phyloP scores from a whole-genome alignment of 2,329 filamentous ascomycete species.

The Neospermospora avenae region DNA sequence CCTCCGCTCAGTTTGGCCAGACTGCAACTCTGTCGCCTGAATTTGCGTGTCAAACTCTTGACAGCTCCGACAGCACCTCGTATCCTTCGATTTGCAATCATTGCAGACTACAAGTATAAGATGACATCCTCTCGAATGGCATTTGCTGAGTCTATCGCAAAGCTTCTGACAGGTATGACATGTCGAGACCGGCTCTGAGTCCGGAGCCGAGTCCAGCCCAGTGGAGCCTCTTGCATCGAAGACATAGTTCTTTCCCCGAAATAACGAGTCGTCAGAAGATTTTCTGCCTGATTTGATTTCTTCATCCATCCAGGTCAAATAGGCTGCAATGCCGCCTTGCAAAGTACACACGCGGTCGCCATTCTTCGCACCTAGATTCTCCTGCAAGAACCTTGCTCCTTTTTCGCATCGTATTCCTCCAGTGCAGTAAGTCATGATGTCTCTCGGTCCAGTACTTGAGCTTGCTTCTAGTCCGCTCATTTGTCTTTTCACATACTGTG shows the following conservation, averaged over 20 bases:
- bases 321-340: slow-evolving; percentile 34
- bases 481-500: slow-evolving; percentile 31
- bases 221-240: slow-evolving; percentile 36
- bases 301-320: slow-evolving; percentile 35
- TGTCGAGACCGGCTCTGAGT: slow-evolving; percentile 27
- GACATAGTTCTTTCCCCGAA: slow-evolving; percentile 35
- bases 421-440: slow-evolving; percentile 35
- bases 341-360: slow-evolving; percentile 32
- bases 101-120: slow-evolving; percentile 34
- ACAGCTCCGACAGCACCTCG: slow-evolving; percentile 33
- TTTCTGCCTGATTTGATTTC: slow-evolving; percentile 32
- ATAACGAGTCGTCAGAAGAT: slow-evolving; percentile 28
- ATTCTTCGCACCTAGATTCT: slow-evolving; percentile 24
- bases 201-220: slow-evolving; percentile 12
- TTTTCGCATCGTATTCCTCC: slow-evolving; percentile 37
- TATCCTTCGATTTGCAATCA: slow-evolving; percentile 26
- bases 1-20: slow-evolving; percentile 11
- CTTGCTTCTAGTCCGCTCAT: slow-evolving; percentile 8
- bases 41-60: slow-evolving; percentile 17
- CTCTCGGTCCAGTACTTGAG: slow-evolving; percentile 9
- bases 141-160: slow-evolving; percentile 33
- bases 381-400: slow-evolving; percentile 32
- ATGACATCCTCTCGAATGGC: slow-evolving; percentile 31
- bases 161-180: slow-evolving; percentile 30
- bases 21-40: background rate